Base-by-base conservation (phyloP, 148 eudicot genomes). In the Fagopyrum tataricum region DNA sequence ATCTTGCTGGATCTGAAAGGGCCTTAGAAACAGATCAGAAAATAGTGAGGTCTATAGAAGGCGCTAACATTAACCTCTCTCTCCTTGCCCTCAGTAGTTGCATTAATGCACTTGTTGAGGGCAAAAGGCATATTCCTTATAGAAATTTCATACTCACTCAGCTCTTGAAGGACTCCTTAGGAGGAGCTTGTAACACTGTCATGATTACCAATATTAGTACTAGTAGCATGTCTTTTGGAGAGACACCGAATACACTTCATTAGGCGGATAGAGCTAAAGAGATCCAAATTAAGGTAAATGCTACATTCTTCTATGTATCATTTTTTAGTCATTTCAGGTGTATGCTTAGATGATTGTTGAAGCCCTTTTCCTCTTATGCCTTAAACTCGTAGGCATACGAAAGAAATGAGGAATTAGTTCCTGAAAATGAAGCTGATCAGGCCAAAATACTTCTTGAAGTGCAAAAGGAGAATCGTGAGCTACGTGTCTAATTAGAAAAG, bases 251-350 rank as follows among this genome's bases (percentile, higher is more conserved):
- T 53, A 92, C 97, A 21, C 91, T 92, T n/a, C 96, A 92, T 76
- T 90, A 96, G 97, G 96, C 97, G 76, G 96, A 92, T 75, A 86
- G 97, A 62, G 93, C 96, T 68, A 92, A 92, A 83, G 96, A 92
- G 79, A 92, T 92, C 67, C 84, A 90, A 15, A 90, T 84, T 72
- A 92, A 90, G 93, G 97, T 90, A 23, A 18, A 70, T 31, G 1
- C 37, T 31, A 31, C 37, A 31, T 8, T n/a, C 42, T 23, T 23
- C 0, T 44, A 1, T 10, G 0, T 13, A 4, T 15, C 40, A 49
- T n/a, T 15, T 41, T 67, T 39, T 2, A 40, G 71, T 67, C 52
- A 70, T 12, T 64, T 46, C 72, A 18, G 20, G 1, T 70, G 51
- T 20, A 70, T 69, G 7, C n/a, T n/a, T n/a, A n/a, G n/a, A n/a